These are phyloP conservation scores for Alternaria alternata DNA, from an alignment of 2,329 filamentous ascomycete species.

Conservation along the genomic window DNA sequence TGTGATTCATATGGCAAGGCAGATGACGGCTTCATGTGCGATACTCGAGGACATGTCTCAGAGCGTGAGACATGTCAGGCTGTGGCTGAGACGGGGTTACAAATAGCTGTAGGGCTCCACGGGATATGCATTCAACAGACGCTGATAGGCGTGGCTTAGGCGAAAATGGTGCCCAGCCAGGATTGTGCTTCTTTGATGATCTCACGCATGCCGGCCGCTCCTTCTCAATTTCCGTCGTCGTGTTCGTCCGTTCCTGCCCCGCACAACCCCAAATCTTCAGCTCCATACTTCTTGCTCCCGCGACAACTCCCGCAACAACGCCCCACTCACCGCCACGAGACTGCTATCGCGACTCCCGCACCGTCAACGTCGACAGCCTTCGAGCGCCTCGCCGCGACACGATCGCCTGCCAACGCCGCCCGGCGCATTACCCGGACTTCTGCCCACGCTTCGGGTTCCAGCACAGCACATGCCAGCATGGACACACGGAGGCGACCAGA, in stretches of 20 bases:
- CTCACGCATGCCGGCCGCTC: conserved; percentile 24
- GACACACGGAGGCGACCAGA: conserved; percentile 76
- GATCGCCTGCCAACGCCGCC: conserved; percentile 18
- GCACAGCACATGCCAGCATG: conserved; percentile 57
- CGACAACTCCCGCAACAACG: conserved; percentile 4
- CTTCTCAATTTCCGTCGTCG: conserved; percentile 17
- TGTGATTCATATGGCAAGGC: conserved; percentile 19
- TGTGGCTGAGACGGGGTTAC: conserved; percentile 16
- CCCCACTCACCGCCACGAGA: conserved; percentile 1
- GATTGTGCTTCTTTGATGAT: conserved; percentile 24
- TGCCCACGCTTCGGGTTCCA: conserved; percentile 18
- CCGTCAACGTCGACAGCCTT: background rate
- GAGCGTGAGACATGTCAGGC: conserved; percentile 18
- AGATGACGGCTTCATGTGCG: conserved; percentile 15
- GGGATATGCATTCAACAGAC: conserved; percentile 16
- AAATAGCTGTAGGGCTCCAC: conserved; percentile 19
- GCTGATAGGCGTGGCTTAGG: conserved; percentile 23
- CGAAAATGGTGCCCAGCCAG: conserved; percentile 7
- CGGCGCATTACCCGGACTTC: conserved; percentile 20
- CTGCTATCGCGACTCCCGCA: background rate
- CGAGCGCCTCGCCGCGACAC: conserved; percentile 18
- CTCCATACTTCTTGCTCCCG: conserved; percentile 15
- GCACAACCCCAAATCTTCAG: conserved; percentile 22
- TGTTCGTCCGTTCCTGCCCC: conserved; percentile 25
- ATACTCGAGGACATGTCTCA: conserved; percentile 17